These are phyloP conservation scores for Pleurozium schreberi DNA, from an alignment of 225 moss, liverwort and hornwort genomes.

Conservation along the genomic window DNA sequence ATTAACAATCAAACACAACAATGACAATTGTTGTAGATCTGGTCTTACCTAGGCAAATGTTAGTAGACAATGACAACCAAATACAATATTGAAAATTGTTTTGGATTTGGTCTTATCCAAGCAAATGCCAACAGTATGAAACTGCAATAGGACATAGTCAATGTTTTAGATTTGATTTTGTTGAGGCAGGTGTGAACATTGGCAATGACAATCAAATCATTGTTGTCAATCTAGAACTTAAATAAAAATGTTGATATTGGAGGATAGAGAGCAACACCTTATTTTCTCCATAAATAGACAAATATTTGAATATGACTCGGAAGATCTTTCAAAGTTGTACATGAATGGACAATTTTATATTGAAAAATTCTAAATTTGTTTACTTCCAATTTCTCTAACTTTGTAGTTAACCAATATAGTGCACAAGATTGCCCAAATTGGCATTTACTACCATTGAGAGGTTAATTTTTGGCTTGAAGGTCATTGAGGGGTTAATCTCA, in stretches of 20 bases:
- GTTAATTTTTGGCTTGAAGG: background rate
- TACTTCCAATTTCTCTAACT: background rate
- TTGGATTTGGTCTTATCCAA: background rate
- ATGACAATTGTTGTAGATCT: too few relatives aligned
- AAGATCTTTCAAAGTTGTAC: background rate
- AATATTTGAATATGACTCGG: too few relatives aligned
- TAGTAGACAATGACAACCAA: too few relatives aligned
- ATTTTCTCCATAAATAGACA: background rate
- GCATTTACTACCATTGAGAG: background rate
- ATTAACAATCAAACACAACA: too few relatives aligned
- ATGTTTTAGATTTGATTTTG: background rate
- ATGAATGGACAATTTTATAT: background rate
- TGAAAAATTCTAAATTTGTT: background rate
- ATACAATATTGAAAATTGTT: too few relatives aligned
- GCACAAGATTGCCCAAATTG: too few relatives aligned
- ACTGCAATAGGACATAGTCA: too few relatives aligned
- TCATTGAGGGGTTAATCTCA: background rate
- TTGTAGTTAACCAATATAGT: background rate
- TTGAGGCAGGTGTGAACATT: background rate
- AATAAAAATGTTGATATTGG: background rate
- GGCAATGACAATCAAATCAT: background rate
- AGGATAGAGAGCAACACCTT: background rate
- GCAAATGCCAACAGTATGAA: too few relatives aligned
- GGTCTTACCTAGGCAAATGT: too few relatives aligned
- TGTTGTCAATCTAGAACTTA: fast-evolving